These are phyloP conservation scores for Apostasia shenzhenica DNA, from an alignment of 106 monocot genomes.

Conservation along the genomic window DNA sequence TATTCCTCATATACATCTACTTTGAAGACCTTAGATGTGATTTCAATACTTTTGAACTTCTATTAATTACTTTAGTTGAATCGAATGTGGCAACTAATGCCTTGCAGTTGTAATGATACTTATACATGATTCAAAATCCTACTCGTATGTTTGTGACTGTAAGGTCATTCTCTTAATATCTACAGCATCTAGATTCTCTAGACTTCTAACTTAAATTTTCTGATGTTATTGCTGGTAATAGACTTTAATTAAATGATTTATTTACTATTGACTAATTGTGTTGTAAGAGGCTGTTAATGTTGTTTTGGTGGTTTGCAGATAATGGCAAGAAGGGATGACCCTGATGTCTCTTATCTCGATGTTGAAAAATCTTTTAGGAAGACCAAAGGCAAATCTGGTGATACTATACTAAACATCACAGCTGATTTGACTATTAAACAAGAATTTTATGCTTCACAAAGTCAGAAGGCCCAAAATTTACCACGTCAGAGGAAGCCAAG, in stretches of 20 bases:
- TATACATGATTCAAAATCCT: not conserved
- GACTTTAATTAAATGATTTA: not conserved
- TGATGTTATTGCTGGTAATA: not conserved
- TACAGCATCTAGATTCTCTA: not conserved
- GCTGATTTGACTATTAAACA: slow-evolving; percentile 3
- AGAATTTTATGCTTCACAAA: not conserved
- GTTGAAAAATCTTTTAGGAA: slow-evolving; percentile 67
- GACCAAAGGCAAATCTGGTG: slow-evolving; percentile 38
- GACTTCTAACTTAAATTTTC: not conserved
- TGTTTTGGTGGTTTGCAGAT: slow-evolving; percentile 30
- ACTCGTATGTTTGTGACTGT: not conserved
- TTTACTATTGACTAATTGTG: not conserved
- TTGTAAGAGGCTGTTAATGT: not conserved
- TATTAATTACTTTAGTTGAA: not conserved
- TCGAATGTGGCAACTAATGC: too few relatives aligned
- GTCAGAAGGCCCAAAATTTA: slow-evolving; percentile 1
- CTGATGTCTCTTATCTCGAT: slow-evolving; percentile 65
- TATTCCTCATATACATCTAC: too few relatives aligned
- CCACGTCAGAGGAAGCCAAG: slow-evolving; percentile 7
- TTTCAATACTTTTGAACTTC: not conserved
- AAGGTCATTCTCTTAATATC: not conserved
- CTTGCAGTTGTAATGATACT: not conserved
- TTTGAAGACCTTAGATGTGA: not conserved
- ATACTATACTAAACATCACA: slow-evolving; percentile 17
- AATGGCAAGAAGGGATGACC: slow-evolving; percentile 60